phyloP scores from a whole-genome alignment of 2,329 filamentous ascomycete species.

The Aspergillus sp. region DNA sequence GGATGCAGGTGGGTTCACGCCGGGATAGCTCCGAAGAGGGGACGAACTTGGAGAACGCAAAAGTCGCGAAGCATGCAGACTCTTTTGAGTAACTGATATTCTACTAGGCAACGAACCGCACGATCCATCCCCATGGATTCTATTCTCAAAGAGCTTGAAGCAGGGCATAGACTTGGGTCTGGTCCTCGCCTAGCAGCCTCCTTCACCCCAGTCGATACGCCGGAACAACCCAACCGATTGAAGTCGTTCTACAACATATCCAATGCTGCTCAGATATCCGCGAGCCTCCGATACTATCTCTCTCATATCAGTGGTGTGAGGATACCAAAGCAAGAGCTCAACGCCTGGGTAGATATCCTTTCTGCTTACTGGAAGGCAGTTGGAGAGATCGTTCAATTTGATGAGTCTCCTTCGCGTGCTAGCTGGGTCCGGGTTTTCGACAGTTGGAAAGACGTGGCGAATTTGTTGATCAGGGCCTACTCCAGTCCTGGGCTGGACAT shows the following conservation, averaged over 20 bases:
- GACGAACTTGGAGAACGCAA: background rate
- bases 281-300: slow-evolving; percentile 69
- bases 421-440: slow-evolving; percentile 84
- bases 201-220: slow-evolving; percentile 68
- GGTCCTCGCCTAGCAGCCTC: slow-evolving; percentile 74
- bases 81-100: background rate
- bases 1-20: background rate
- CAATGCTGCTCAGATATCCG: slow-evolving; percentile 63
- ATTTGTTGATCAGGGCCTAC: slow-evolving; percentile 77
- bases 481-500: slow-evolving; percentile 72
- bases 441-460: slow-evolving; percentile 81
- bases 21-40: slow-evolving; percentile 1
- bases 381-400: slow-evolving; percentile 68
- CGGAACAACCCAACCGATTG: slow-evolving; percentile 64
- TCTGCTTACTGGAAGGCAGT: slow-evolving; percentile 79
- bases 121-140: slow-evolving; percentile 60
- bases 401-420: slow-evolving; percentile 53
- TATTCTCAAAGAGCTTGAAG: slow-evolving; percentile 71
- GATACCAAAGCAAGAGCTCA: slow-evolving; percentile 66
- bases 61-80: background rate
- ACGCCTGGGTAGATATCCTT: slow-evolving; percentile 87
- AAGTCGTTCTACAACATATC: slow-evolving; percentile 70
- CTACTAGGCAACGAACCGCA: background rate
- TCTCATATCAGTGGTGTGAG: slow-evolving; percentile 60
- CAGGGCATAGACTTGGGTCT: slow-evolving; percentile 63